phyloP scores from a whole-genome alignment of 306 rosid genomes.

The Fragaria ananassa region DNA sequence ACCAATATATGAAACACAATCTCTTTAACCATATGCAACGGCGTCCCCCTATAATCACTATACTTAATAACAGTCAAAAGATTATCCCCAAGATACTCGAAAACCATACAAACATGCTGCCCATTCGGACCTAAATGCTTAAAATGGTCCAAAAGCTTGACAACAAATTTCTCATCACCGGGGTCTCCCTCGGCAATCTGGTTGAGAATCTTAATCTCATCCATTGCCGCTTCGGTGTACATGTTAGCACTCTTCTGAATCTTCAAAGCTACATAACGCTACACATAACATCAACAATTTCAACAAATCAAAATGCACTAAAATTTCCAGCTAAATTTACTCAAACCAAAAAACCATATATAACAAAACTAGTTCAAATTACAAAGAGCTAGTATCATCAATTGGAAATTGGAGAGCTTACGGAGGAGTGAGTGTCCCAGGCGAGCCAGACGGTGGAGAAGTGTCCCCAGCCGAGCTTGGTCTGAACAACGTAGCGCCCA shows the following conservation, averaged over 20 bases:
- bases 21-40: constrained; percentile 70
- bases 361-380: not conserved
- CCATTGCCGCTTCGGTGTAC: constrained; percentile 88
- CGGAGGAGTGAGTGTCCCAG: constrained; percentile 39
- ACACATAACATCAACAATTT: constrained; percentile 29
- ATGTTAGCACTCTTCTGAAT: constrained; percentile 87
- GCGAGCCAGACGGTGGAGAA: constrained; percentile 51
- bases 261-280: constrained; percentile 81
- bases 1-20: constrained; percentile 70
- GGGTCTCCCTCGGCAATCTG: constrained; percentile 82
- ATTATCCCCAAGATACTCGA: constrained; percentile 87
- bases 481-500: constrained; percentile 41
- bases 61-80: constrained; percentile 80
- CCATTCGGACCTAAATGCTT: constrained; percentile 90
- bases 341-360: not conserved
- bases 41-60: constrained; percentile 64
- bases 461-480: constrained; percentile 50
- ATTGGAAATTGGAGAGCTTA: constrained; percentile 12
- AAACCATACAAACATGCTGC: constrained; percentile 84
- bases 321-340: not conserved
- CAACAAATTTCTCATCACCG: constrained; percentile 69
- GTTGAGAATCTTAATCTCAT: constrained; percentile 77
- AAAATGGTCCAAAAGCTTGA: constrained; percentile 89
- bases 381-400: not conserved
- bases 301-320: not conserved